These are phyloP conservation scores for Nakazawaea laoshanensis DNA, from an alignment of 805 yeast genomes.

Conservation along the genomic window DNA sequence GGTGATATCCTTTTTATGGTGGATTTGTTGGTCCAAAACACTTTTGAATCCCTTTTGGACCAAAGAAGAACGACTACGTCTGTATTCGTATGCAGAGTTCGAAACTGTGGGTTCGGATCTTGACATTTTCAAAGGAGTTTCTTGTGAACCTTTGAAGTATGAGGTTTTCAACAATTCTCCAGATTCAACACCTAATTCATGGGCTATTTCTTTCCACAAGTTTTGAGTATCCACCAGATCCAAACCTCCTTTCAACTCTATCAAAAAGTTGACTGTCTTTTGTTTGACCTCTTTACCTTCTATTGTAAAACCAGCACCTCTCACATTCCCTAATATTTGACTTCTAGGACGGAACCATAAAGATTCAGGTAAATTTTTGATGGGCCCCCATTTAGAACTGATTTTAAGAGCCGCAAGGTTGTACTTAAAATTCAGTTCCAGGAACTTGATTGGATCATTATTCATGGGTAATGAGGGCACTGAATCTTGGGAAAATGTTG, in stretches of 20 bases:
- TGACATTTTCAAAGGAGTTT: too few species aligned
- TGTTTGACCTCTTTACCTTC: too few species aligned
- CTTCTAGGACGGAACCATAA: slow-evolving; percentile 45
- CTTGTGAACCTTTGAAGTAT: too few species aligned
- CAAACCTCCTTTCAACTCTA: too few species aligned
- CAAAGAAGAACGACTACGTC: slow-evolving; percentile 36
- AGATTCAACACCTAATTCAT: too few species aligned
- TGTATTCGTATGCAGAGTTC: slow-evolving; percentile 36
- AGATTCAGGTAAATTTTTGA: slow-evolving; percentile 37
- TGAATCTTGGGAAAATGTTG: too few species aligned
- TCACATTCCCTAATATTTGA: slow-evolving; percentile 34
- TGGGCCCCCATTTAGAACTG: slow-evolving; percentile 36
- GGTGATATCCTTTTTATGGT: slow-evolving; percentile 34
- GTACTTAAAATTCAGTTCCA: slow-evolving; percentile 49
- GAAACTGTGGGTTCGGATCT: slow-evolving; percentile 27
- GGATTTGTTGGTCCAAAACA: slow-evolving; percentile 37
- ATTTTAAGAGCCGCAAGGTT: slow-evolving; percentile 71
- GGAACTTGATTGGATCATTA: slow-evolving; percentile 53
- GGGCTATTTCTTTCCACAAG: too few species aligned
- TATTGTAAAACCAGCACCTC: too few species aligned
- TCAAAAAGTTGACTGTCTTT: too few species aligned
- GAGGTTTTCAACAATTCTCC: too few species aligned
- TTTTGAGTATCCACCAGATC: too few species aligned
- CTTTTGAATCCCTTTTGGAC: slow-evolving; percentile 43
- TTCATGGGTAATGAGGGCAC: neutral